Base-by-base conservation (phyloP, 768 basidiomycete species). In the Collybia mongolica region DNA sequence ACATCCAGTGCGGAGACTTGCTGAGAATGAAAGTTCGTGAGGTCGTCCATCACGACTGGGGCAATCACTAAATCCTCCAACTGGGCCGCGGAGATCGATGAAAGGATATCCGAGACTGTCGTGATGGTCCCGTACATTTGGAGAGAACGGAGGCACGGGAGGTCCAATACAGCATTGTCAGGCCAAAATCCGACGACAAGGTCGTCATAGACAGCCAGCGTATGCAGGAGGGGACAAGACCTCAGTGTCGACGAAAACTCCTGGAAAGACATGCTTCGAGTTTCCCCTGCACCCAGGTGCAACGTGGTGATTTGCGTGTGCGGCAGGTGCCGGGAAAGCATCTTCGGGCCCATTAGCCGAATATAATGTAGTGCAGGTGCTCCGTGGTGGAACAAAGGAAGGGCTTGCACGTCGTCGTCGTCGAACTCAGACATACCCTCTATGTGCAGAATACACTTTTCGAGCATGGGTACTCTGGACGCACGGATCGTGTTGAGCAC, bases 221-320 rank as follows among this genome's bases (percentile, higher is more conserved):
- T 35, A 23, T 5, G 28, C 28, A 44, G 24, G 12, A 20, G 28
- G n/a, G 44, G 28, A 24, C 41, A 43, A 6, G 22, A 12, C 22
- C 14, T 24, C n/a, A 43, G n/a, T 14, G 28, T 43, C 6, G 41
- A n/a, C 22, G 41, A 6, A 19, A 43, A 43, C 1, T 24, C n/a
- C 7, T 12, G n/a, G 41, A 24, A 28, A 12, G 41, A 28, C 41
- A 43, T 43, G 23, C 32, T 32, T 32, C 32, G 41, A 23, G 41
- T 23, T 17, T n/a, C 41, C 22, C 22, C 22, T 12, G 19, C 41
- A 43, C 28, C 41, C 22, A 43, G 41, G 23, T 43, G 41, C 22
- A 43, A 28, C 41, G 41, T 43, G 22, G 22, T 43, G 22, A 43
- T 14, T 43, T 43, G 41, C 32, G 32, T 32, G 41, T 43, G n/a